A percentile compares a stretch with the other conserved stretches of the same genome.
These are phyloP conservation scores for Colletotrichum tabaci DNA, from an alignment of 2,329 filamentous ascomycete species.

Conservation along the genomic window DNA sequence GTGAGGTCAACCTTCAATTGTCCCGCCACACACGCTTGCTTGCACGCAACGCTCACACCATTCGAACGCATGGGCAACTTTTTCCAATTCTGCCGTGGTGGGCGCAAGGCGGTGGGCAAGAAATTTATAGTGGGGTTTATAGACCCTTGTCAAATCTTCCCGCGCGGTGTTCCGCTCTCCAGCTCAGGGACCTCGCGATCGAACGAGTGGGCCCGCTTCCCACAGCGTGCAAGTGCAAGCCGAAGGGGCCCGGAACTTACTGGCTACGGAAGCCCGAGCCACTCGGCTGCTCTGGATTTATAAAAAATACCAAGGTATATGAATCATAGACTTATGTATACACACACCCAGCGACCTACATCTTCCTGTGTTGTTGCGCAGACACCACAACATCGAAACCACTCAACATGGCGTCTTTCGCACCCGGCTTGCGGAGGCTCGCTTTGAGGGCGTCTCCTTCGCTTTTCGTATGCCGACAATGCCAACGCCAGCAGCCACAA, in stretches of 20 bases:
- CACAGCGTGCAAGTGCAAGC: slow-evolving; percentile 18
- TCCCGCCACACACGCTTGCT: slow-evolving; percentile 1
- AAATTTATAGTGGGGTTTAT: slow-evolving; percentile 40
- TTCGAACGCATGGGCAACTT: slow-evolving; percentile 18
- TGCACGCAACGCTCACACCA: slow-evolving; percentile 2
- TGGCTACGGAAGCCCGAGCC: slow-evolving; percentile 20
- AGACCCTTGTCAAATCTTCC: background rate
- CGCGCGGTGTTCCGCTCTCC: slow-evolving; percentile 1
- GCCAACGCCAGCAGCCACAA: slow-evolving; percentile 52
- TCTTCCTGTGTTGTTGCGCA: background rate
- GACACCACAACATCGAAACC: slow-evolving; percentile 5
- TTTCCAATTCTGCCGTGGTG: slow-evolving; percentile 44
- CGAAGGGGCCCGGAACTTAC: slow-evolving; percentile 31
- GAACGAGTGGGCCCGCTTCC: slow-evolving; percentile 27
- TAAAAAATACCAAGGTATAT: background rate
- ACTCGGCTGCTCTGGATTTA: slow-evolving; percentile 37
- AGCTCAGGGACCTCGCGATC: slow-evolving; percentile 25
- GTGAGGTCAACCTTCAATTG: background rate
- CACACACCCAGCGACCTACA: background rate
- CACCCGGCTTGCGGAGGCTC: slow-evolving; percentile 59
- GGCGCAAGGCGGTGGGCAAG: slow-evolving; percentile 41
- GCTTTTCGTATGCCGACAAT: slow-evolving; percentile 66
- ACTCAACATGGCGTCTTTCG: slow-evolving; percentile 58
- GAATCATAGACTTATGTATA: slow-evolving; percentile 18
- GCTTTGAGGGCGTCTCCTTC: slow-evolving; percentile 56